A percentile compares a stretch with the other conserved stretches of the same genome.
phyloP scores from a whole-genome alignment of 2,329 filamentous ascomycete species.

The Massarina eburnea region DNA sequence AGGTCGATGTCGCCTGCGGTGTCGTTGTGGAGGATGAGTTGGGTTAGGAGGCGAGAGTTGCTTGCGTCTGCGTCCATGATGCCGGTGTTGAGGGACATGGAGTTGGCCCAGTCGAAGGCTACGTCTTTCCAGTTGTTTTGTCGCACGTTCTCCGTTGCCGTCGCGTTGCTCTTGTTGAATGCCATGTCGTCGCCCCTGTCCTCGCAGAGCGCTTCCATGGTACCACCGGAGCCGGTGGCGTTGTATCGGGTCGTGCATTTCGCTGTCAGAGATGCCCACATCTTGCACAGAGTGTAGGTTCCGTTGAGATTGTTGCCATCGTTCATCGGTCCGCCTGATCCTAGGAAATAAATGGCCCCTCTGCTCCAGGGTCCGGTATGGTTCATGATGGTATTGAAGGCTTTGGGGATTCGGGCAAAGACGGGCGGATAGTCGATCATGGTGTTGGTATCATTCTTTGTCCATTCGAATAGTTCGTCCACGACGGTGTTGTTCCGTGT shows the following conservation, averaged over 20 bases:
- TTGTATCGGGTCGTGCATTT: conserved; percentile 62
- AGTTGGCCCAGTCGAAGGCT: conserved; percentile 46
- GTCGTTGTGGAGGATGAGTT: conserved; percentile 44
- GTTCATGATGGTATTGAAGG: conserved; percentile 63
- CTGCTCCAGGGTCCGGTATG: conserved; percentile 42
- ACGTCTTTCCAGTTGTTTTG: conserved; percentile 48
- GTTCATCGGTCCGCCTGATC: conserved; percentile 26
- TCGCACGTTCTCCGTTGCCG: conserved; percentile 59
- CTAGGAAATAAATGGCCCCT: conserved; percentile 68
- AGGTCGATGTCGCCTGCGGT: conserved; percentile 41
- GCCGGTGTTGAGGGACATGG: conserved; percentile 48
- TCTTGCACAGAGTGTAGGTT: conserved; percentile 66
- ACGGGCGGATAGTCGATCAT: conserved; percentile 46
- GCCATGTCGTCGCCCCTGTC: conserved; percentile 55
- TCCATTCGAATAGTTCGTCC: conserved; percentile 73
- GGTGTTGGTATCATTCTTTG: conserved; percentile 57
- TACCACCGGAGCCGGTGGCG: conserved; percentile 55
- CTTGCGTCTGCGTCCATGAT: conserved; percentile 47
- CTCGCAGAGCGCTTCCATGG: conserved; percentile 64
- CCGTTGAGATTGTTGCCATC: conserved; percentile 20
- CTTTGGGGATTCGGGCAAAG: conserved; percentile 54
- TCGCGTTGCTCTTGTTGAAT: conserved; percentile 55
- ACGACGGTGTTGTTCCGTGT: conserved; percentile 52
- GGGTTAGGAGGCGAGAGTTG: conserved; percentile 48
- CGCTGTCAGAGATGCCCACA: conserved; percentile 65